phyloP scores from a whole-genome alignment of 805 yeast species.

The Sugiyamaella boreocaroliniensis region DNA sequence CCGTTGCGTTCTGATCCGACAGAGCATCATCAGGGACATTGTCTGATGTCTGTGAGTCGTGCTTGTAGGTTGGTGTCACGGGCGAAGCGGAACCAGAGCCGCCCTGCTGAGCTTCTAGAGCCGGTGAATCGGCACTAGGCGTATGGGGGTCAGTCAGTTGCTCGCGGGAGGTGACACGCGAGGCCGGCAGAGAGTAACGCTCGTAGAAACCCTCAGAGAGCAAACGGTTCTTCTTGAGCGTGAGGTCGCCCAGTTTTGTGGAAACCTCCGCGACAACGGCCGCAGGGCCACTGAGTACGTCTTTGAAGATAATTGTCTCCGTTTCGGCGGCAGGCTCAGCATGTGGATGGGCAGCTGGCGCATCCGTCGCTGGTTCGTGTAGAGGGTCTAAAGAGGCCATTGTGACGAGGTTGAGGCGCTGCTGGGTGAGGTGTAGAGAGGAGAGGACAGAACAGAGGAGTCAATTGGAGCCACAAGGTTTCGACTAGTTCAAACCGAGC shows the following conservation, averaged over 20 bases:
- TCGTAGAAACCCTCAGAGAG: slow-evolving; percentile 27
- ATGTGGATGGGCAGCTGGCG: no score
- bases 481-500: no score
- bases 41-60: background rate
- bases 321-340: background rate
- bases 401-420: no score
- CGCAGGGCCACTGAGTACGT: background rate
- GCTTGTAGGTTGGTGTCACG: background rate
- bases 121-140: background rate
- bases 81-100: background rate
- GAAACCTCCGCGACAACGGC: slow-evolving; percentile 10
- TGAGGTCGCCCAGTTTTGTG: slow-evolving; percentile 19
- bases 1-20: background rate
- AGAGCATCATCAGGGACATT: background rate
- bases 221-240: slow-evolving; percentile 23
- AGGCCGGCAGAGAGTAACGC: slow-evolving; percentile 27
- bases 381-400: no score
- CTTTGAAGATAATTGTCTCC: background rate
- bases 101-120: background rate
- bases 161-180: slow-evolving; percentile 19
- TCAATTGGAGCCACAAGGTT: no score
- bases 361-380: no score
- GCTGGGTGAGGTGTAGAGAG: no score
- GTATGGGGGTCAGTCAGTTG: background rate
- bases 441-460: no score